Evolutionary conservation across 306 rosid genomes (phyloP).

Genomic region (Quillaja saponaria): DNA sequence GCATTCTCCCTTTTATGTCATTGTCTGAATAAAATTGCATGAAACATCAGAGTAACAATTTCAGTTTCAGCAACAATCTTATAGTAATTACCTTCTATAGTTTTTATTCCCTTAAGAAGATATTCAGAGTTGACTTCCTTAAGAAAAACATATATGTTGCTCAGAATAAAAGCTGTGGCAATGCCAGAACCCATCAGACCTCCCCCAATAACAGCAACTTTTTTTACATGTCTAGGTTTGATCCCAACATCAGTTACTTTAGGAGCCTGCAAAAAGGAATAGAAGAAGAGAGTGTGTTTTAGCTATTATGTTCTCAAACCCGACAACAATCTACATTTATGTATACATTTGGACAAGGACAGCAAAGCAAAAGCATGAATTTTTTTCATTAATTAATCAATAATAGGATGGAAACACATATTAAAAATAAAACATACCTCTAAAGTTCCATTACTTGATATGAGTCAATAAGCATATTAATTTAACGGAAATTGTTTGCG

Average conservation of each 20-base stretch:
- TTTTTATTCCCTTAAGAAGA: slow-evolving; percentile 70
- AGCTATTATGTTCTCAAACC: slow-evolving; percentile 8
- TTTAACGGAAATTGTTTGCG: background rate
- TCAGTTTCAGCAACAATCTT: too few species aligned
- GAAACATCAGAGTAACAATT: background rate
- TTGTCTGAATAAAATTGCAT: background rate
- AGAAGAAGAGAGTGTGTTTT: slow-evolving; percentile 14
- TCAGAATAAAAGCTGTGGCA: slow-evolving; percentile 75
- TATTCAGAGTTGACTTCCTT: slow-evolving; percentile 86
- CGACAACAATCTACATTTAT: too few species aligned
- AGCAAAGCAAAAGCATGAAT: too few species aligned
- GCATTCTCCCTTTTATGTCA: background rate
- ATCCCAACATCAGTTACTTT: slow-evolving; percentile 87
- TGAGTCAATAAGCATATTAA: background rate
- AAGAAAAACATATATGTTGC: slow-evolving; percentile 74
- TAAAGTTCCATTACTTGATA: slow-evolving; percentile 3
- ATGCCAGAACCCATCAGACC: slow-evolving; percentile 99
- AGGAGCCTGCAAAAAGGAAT: slow-evolving; percentile 80
- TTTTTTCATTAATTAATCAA: too few species aligned
- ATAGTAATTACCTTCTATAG: slow-evolving; percentile 63
- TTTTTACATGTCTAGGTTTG: slow-evolving; percentile 80
- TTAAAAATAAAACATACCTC: slow-evolving; percentile 18
- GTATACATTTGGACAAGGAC: too few species aligned
- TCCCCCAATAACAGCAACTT: slow-evolving; percentile 93
- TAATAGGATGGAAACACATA: slow-evolving; percentile 19